Conservation (phyloP, 345 rosid species). For the Dipteronia dyeriana region DNA sequence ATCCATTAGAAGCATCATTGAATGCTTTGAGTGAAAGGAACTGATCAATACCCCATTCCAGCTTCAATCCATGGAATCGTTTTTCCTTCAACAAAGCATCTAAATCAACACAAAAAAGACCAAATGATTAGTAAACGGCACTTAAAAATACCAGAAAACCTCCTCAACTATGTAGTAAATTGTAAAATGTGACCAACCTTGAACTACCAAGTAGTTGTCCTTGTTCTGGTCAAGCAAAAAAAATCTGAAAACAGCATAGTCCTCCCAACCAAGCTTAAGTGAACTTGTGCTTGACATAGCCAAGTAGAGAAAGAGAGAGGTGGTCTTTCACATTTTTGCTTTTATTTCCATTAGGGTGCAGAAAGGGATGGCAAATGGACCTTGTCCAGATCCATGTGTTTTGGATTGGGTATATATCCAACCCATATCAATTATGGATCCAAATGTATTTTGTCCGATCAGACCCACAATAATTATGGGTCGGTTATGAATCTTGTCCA, state of each 20-base stretch:
- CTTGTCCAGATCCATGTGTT: no score
- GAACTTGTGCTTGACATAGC: conserved; percentile 46
- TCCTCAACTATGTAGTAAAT: background rate
- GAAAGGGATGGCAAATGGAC: no score
- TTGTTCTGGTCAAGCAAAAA: conserved; percentile 51
- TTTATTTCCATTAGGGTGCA: conserved; percentile 67
- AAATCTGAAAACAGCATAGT: conserved; percentile 44
- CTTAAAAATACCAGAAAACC: background rate
- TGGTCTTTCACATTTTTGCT: conserved; percentile 52
- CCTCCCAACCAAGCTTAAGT: conserved; percentile 53
- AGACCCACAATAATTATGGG: no score
- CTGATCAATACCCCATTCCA: conserved; percentile 47
- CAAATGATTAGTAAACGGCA: background rate
- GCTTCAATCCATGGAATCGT: conserved; percentile 39
- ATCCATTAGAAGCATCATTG: conserved; percentile 34
- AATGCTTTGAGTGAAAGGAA: conserved; percentile 27
- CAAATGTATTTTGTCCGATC: no score
- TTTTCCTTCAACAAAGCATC: conserved; percentile 35
- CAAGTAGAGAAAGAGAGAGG: conserved; percentile 58
- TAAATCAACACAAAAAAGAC: conserved; percentile 2
- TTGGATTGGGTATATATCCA: no score
- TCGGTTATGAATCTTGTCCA: no score
- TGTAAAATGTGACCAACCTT: conserved; percentile 30
- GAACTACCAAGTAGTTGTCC: conserved; percentile 34
- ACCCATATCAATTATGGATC: no score